Conservation (phyloP, 495 filamentous ascomycete species). For the Aspergillus homomorphus region DNA sequence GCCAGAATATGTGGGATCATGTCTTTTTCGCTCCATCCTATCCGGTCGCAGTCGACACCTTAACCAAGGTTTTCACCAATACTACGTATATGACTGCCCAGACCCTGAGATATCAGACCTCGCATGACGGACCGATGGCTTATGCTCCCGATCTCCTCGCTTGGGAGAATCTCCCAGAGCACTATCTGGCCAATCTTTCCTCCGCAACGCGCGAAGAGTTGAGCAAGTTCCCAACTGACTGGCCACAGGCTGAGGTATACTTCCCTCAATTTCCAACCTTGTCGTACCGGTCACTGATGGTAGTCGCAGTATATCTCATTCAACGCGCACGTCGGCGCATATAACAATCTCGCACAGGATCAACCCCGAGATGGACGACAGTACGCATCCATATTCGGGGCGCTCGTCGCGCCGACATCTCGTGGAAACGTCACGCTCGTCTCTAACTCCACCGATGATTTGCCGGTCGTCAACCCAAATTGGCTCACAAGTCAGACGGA, state of each 20-base stretch:
- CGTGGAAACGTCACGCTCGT: slow-evolving; percentile 55
- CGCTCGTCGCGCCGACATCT: slow-evolving; percentile 46
- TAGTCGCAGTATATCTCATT: slow-evolving; percentile 31
- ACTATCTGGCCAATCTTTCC: slow-evolving; percentile 20
- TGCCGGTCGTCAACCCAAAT: slow-evolving; percentile 53
- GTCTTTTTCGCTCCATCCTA: slow-evolving; percentile 21
- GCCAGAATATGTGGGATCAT: slow-evolving; percentile 49
- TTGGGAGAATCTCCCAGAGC: slow-evolving; percentile 48
- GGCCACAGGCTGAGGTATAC: slow-evolving; percentile 55
- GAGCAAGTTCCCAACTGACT: slow-evolving; percentile 44
- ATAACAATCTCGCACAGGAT: slow-evolving; percentile 32
- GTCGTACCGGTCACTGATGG: not conserved
- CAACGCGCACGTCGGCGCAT: slow-evolving; percentile 35
- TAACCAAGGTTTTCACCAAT: not conserved
- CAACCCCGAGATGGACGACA: slow-evolving; percentile 42
- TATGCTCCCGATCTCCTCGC: slow-evolving; percentile 39
- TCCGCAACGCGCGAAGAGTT: slow-evolving; percentile 24
- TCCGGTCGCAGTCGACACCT: slow-evolving; percentile 22
- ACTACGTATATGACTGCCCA: not conserved
- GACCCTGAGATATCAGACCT: slow-evolving; percentile 2
- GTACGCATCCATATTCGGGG: slow-evolving; percentile 43
- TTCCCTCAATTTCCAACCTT: not conserved
- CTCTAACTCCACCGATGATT: slow-evolving; percentile 36
- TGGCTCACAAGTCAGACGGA: slow-evolving; percentile 51
- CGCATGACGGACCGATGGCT: slow-evolving; percentile 29